Conservation (phyloP, 805 yeast species). For the Dipodascus albidus region DNA sequence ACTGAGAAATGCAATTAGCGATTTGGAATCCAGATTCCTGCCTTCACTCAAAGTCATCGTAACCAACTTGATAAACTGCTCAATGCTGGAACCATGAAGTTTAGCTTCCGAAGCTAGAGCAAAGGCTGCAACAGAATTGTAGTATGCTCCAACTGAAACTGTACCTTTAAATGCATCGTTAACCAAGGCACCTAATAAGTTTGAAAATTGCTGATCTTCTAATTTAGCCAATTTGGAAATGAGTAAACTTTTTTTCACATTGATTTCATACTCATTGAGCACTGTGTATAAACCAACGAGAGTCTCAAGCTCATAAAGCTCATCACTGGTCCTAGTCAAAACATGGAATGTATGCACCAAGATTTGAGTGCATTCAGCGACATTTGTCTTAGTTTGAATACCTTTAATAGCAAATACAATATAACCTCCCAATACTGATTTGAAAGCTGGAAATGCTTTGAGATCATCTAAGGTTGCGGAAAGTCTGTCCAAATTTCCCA, state of each 20-base stretch:
- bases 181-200: not conserved
- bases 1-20: not conserved
- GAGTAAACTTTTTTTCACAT: not conserved
- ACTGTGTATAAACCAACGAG: not conserved
- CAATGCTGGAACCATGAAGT: not conserved
- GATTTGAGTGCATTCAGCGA: not conserved
- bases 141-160: not conserved
- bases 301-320: not conserved
- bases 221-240: not conserved
- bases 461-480: not conserved
- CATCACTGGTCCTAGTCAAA: not conserved
- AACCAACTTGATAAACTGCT: not conserved
- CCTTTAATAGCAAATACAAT: not conserved
- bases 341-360: not conserved
- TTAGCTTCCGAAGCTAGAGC: not conserved
- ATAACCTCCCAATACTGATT: not conserved
- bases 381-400: not conserved
- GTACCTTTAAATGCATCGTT: not conserved
- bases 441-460: not conserved
- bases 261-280: not conserved
- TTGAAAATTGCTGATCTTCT: not conserved
- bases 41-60: not conserved
- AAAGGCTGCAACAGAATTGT: not conserved
- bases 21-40: not conserved
- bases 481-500: not conserved